Evolutionary conservation across 257 asterid genomes (phyloP).

Genomic region (Solanum ossicruentum): DNA sequence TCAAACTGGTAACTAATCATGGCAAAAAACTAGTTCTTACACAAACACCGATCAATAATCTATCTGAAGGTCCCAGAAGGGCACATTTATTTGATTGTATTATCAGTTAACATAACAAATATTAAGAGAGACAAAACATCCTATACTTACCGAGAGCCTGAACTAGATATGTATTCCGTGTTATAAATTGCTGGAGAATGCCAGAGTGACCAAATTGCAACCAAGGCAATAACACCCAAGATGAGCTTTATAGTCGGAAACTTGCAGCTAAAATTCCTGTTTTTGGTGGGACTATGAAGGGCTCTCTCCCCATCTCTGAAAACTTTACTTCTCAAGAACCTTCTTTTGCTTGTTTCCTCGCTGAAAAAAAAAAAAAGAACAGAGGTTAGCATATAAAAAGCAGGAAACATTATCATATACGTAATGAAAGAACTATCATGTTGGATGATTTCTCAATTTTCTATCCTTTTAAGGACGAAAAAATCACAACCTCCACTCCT

Average conservation of each 20-base stretch:
- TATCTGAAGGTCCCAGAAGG: neutral
- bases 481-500: neutral
- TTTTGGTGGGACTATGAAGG: conserved; percentile 39
- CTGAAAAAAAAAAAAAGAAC: conserved; percentile 24
- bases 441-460: neutral
- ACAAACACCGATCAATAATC: neutral
- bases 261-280: conserved; percentile 41
- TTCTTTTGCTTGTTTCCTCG: conserved; percentile 56
- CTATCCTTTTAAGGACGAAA: neutral
- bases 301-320: conserved; percentile 51
- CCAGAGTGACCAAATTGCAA: conserved; percentile 47
- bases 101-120: neutral
- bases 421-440: neutral
- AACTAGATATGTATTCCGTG: conserved; percentile 23
- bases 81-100: neutral
- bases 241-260: conserved; percentile 49
- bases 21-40: neutral
- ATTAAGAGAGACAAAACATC: neutral
- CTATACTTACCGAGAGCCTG: conserved; percentile 36
- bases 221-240: conserved; percentile 43
- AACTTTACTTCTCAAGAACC: conserved; percentile 37
- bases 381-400: conserved; percentile 1
- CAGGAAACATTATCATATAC: neutral
- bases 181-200: conserved; percentile 52
- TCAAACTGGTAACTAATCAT: neutral